Evolutionary conservation across 2,329 filamentous ascomycete species (phyloP), one percentile per base, ranked within the genome.

Genomic region (Paradendryphiella salina): DNA sequence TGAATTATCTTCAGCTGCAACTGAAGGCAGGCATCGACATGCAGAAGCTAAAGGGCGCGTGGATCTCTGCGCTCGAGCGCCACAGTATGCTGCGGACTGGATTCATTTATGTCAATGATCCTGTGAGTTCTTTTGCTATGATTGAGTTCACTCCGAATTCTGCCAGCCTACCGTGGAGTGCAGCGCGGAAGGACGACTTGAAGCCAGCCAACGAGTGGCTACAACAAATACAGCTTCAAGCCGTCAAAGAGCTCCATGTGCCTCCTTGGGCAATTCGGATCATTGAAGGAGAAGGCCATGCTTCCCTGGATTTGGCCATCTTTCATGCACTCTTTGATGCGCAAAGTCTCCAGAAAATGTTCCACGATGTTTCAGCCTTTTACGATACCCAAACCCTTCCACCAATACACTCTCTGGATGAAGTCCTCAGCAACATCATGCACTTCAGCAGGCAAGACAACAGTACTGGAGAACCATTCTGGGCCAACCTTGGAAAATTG

Each of bases 261-360:
- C 84, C 85, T 0, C 82, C 84, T 0, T 95, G 90, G 90, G 75
- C 75, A 10, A 70, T 89, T 15, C 73, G 75, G 0, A 39, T 90
- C 1, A 65, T 79, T 0, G 58, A 76, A 2, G 36, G 54, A 0
- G 46, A 63, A 0, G 41, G 54, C 0, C 34, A 48, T 0, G 35
- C 38, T 3, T 59, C 65, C 4, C 66, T 84, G 33, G 73, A 80
- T 36, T 64, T 86, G 15, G 82, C 78, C 8, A 78, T 90, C 2
- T 87, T 95, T 56, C 92, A 96, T 73, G 88, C 89, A 0, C 76
- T 96, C 0, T 96, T 95, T 59, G 92, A 96, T 74, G 92, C 90
- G 0, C 79, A 84, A 33, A 91, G 90, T 7, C 75, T 96, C 9
- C 77, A 82, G 3, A 65, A 78, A 0, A 79, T 96, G 1, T 72